Conservation (phyloP, 2,329 filamentous ascomycete species). For the Ceratocystiopsis minuta region DNA sequence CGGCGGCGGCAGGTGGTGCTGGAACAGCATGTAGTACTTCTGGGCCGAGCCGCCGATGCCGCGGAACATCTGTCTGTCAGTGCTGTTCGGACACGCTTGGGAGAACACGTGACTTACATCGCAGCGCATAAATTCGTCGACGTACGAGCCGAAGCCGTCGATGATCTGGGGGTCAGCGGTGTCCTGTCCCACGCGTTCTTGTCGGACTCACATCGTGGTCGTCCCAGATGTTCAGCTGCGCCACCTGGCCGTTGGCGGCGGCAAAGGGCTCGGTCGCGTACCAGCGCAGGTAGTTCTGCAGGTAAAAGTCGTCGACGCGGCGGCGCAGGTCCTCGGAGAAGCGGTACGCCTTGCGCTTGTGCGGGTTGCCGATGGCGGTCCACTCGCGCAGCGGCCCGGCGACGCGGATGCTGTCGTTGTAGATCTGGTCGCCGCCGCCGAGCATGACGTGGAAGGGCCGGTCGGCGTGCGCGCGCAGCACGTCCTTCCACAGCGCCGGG, state of each 20-base stretch:
- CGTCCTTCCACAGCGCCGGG: conserved; percentile 88
- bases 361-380: conserved; percentile 68
- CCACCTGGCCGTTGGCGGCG: conserved; percentile 73
- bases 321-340: conserved; percentile 66
- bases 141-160: conserved; percentile 85
- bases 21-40: conserved; percentile 97
- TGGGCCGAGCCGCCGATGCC: conserved; percentile 83
- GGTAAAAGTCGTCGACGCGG: conserved; percentile 77
- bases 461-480: conserved; percentile 61
- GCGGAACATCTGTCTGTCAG: conserved; percentile 49
- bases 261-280: conserved; percentile 61
- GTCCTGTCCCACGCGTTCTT: neutral
- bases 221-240: conserved; percentile 96
- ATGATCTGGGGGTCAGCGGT: conserved; percentile 44
- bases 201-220: conserved; percentile 56
- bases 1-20: conserved; percentile 80
- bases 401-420: conserved; percentile 84
- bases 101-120: conserved; percentile 10
- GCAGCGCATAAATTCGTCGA: conserved; percentile 83
- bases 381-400: conserved; percentile 64
- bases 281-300: conserved; percentile 69
- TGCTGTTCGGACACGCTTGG: too few relatives aligned
- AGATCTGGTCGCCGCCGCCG: conserved; percentile 88
- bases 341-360: conserved; percentile 59
- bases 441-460: conserved; percentile 91